phyloP scores from a whole-genome alignment of 805 yeast species.

The Wickerhamiella vanderwaltii region DNA sequence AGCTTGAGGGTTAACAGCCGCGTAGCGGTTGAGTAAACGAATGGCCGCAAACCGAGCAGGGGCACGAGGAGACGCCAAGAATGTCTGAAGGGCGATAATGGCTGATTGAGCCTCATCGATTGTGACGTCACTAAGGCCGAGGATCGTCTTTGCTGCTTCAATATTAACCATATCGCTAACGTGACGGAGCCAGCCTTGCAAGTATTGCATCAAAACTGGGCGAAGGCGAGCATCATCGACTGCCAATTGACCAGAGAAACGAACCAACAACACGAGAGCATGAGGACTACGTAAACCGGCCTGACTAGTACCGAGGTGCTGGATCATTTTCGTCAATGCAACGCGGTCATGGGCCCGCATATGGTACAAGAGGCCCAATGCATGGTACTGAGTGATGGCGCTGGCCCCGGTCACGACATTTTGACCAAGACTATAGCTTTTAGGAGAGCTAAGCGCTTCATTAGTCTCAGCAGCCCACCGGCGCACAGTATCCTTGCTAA shows the following conservation, averaged over 20 bases:
- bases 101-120: slow-evolving; percentile 54
- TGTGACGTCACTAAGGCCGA: slow-evolving; percentile 42
- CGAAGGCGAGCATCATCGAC: slow-evolving; percentile 58
- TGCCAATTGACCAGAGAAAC: slow-evolving; percentile 63
- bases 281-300: slow-evolving; percentile 60
- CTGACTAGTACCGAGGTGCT: slow-evolving; percentile 49
- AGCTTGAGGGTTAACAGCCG: slow-evolving; percentile 66
- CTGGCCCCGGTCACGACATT: slow-evolving; percentile 33
- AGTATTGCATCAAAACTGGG: slow-evolving; percentile 47
- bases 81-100: slow-evolving; percentile 57
- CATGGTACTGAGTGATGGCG: slow-evolving; percentile 89
- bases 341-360: slow-evolving; percentile 83
- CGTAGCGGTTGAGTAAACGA: slow-evolving; percentile 73
- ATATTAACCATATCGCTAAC: slow-evolving; percentile 81
- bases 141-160: slow-evolving; percentile 75
- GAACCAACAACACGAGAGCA: slow-evolving; percentile 74
- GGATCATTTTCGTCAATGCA: slow-evolving; percentile 84
- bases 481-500: slow-evolving; percentile 82
- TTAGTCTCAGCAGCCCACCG: slow-evolving; percentile 91
- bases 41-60: slow-evolving; percentile 89
- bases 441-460: slow-evolving; percentile 66
- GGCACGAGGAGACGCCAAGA: slow-evolving; percentile 77
- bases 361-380: slow-evolving; percentile 78
- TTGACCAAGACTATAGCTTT: slow-evolving; percentile 23
- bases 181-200: slow-evolving; percentile 60